Evolutionary conservation across 179 eudicot genomes (phyloP).

Genomic region (Vitellaria paradoxa): DNA sequence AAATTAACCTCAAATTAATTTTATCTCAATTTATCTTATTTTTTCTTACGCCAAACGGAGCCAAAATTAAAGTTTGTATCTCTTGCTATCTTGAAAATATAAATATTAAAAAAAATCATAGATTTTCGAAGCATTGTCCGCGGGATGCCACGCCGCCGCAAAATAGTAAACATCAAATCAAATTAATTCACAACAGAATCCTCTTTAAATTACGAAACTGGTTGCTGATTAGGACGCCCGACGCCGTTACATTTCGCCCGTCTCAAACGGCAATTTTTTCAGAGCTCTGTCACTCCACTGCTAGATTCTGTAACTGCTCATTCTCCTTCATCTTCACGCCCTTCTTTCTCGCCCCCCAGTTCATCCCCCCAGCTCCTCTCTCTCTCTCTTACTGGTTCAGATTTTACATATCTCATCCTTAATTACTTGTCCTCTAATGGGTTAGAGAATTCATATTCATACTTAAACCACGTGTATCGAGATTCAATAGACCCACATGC

Average conservation of each 20-base stretch:
- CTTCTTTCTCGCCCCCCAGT: background rate
- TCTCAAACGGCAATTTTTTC: background rate
- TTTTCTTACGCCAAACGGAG: no score
- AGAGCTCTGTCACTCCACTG: background rate
- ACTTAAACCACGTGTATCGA: background rate
- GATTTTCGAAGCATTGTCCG: no score
- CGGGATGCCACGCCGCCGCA: background rate
- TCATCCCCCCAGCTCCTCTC: background rate
- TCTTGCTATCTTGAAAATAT: no score
- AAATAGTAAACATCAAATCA: background rate
- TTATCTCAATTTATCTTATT: no score
- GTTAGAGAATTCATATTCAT: background rate
- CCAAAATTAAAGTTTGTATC: no score
- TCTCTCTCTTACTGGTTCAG: background rate
- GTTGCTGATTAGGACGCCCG: background rate
- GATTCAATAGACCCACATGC: constrained; percentile 18
- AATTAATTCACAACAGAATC: background rate
- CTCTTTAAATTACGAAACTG: background rate
- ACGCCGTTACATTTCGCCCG: background rate
- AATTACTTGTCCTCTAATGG: no score
- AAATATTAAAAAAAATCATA: no score
- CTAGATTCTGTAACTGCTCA: background rate
- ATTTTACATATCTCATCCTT: background rate
- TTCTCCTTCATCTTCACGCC: background rate
- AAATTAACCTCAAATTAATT: no score